Evolutionary conservation across 768 basidiomycete species (phyloP).

Genomic region (Albatrellus ellisii): DNA sequence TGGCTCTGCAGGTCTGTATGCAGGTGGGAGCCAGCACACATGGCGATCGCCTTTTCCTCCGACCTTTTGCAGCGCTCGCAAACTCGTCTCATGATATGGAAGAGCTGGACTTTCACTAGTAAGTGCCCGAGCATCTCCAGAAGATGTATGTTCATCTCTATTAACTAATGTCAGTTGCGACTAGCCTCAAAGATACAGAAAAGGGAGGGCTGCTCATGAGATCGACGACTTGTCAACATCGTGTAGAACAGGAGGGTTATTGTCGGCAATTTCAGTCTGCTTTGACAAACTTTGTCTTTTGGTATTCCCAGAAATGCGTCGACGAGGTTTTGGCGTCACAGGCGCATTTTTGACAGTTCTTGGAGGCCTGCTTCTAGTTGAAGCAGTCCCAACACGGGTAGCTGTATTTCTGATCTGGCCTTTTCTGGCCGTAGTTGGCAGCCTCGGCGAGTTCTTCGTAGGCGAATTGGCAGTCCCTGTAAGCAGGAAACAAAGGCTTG

Average conservation of each 20-base stretch:
- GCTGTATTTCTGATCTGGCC: constrained; percentile 7
- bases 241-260: neutral
- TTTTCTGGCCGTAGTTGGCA: constrained; percentile 6
- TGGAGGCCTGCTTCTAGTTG: constrained; percentile 1
- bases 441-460: constrained; percentile 7
- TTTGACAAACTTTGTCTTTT: neutral
- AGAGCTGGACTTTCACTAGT: constrained; percentile 11
- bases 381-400: constrained; percentile 11
- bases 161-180: neutral
- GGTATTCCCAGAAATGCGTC: constrained; percentile 9
- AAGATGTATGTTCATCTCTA: constrained; percentile 11
- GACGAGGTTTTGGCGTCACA: constrained; percentile 30
- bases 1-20: too few relatives aligned
- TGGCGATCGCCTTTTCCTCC: too few relatives aligned
- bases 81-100: constrained; percentile 8
- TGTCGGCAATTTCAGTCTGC: neutral
- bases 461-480: neutral
- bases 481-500: constrained; percentile 21
- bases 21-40: too few relatives aligned
- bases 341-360: constrained; percentile 15
- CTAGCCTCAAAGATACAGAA: neutral
- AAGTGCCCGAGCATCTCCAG: constrained; percentile 4
- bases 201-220: constrained; percentile 2
- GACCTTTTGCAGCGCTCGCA: constrained; percentile 8
- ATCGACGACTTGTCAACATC: constrained; percentile 5